Percentiles rank a stretch among this genome's conserved stretches.
phyloP scores from a whole-genome alignment of 768 basidiomycete species.

The Trametes cingulata region DNA sequence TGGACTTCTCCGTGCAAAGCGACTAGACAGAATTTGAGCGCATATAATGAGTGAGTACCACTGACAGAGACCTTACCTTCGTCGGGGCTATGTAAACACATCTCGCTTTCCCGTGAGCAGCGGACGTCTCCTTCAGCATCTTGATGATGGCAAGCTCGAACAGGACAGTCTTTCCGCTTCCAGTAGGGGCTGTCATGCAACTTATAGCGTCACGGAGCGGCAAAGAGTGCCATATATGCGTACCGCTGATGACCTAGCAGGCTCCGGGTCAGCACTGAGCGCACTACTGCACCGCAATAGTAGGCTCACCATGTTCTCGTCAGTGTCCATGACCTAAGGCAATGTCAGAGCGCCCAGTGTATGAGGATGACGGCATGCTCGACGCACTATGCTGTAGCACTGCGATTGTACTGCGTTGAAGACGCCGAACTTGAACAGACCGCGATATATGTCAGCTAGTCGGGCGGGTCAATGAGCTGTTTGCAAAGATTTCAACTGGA shows the following conservation, averaged over 20 bases:
- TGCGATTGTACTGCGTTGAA: constrained; percentile 92
- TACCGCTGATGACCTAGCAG: constrained; percentile 72
- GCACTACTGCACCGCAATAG: not conserved
- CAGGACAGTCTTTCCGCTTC: constrained; percentile 93
- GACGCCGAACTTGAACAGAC: constrained; percentile 82
- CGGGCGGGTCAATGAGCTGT: not conserved
- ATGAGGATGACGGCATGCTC: no score
- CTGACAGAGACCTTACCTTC: constrained; percentile 51
- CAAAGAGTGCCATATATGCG: constrained; percentile 8
- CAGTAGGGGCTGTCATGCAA: constrained; percentile 74
- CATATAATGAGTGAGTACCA: constrained; percentile 2
- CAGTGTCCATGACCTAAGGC: constrained; percentile 53
- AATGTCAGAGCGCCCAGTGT: not conserved
- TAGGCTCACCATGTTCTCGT: constrained; percentile 63
- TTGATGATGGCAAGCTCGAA: constrained; percentile 91
- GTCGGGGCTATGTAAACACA: constrained; percentile 94
- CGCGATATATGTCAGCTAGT: constrained; percentile 79
- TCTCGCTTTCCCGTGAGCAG: constrained; percentile 45
- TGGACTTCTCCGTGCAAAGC: constrained; percentile 79
- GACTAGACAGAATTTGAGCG: constrained; percentile 49
- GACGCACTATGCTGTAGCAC: constrained; percentile 72
- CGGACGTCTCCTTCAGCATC: constrained; percentile 52
- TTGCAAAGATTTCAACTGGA: constrained; percentile 10
- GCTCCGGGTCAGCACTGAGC: not conserved
- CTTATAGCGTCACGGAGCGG: constrained; percentile 4